Evolutionary conservation across 352 stramenopile species (phyloP).

Genomic region (Phytophthora cajani): DNA sequence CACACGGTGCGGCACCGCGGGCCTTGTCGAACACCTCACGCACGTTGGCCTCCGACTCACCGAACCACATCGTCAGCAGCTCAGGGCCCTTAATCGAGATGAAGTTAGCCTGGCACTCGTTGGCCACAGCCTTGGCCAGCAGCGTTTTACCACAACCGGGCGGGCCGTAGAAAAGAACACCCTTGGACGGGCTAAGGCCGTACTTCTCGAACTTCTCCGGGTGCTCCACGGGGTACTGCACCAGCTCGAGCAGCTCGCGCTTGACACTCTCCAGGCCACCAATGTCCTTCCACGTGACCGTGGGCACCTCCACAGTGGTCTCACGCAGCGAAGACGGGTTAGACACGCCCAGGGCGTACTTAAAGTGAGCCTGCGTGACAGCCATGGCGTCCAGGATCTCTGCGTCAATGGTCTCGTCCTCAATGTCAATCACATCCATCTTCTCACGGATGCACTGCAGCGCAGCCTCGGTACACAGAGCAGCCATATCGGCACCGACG

Average conservation of each 20-base stretch:
- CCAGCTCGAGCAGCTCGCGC: conserved; percentile 98
- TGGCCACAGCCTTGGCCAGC: conserved; percentile 99
- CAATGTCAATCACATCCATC: conserved; percentile 99
- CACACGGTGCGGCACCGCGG: conserved; percentile 95
- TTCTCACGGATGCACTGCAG: conserved; percentile 99
- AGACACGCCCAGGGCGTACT: conserved; percentile 97
- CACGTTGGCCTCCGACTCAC: conserved; percentile 98
- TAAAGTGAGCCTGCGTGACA: conserved; percentile 99
- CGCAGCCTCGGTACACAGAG: conserved; percentile 98
- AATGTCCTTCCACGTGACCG: conserved; percentile 99
- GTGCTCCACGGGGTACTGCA: conserved; percentile 99
- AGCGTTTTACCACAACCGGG: conserved; percentile 99
- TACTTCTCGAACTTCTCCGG: conserved; percentile 99
- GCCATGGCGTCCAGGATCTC: conserved; percentile 99
- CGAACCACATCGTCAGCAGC: conserved; percentile 99
- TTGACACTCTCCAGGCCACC: conserved; percentile 98
- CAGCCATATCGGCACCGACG: conserved; percentile 99
- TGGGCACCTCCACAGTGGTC: conserved; percentile 99
- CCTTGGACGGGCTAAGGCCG: conserved; percentile 93
- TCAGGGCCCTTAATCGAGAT: conserved; percentile 99
- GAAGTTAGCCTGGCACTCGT: conserved; percentile 99
- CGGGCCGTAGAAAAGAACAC: conserved; percentile 99
- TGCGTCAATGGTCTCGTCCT: conserved; percentile 99
- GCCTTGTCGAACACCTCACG: conserved; percentile 99
- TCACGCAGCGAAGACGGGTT: conserved; percentile 99